A percentile compares a stretch with the other conserved stretches of the same genome.
phyloP scores from a whole-genome alignment of 306 rosid species.

The Vigna mungo region DNA sequence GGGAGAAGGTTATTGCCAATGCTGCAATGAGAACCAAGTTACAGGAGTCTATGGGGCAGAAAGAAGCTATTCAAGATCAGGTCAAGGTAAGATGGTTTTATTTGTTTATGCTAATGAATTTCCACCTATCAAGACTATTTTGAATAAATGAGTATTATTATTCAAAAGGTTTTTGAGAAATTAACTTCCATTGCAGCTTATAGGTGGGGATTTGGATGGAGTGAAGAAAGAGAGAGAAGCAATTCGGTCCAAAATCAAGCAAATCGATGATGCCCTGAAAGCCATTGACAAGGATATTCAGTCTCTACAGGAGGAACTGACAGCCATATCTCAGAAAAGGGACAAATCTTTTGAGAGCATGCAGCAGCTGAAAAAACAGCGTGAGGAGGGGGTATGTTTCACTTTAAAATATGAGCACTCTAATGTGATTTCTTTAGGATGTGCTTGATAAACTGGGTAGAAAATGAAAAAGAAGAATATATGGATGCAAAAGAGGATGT shows the following conservation, averaged over 20 bases:
- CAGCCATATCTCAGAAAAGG: slow-evolving; percentile 66
- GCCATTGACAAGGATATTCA: slow-evolving; percentile 66
- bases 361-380: slow-evolving; percentile 72
- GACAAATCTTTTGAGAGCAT: slow-evolving; percentile 70
- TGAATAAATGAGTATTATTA: slow-evolving; percentile 10
- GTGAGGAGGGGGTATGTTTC: slow-evolving; percentile 79
- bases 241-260: slow-evolving; percentile 80
- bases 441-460: slow-evolving; percentile 8
- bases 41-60: slow-evolving; percentile 82
- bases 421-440: not conserved
- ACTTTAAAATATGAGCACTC: slow-evolving; percentile 23
- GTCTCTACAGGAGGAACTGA: slow-evolving; percentile 73
- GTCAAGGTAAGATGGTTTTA: slow-evolving; percentile 71
- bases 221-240: slow-evolving; percentile 86
- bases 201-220: slow-evolving; percentile 91
- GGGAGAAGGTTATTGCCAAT: slow-evolving; percentile 85
- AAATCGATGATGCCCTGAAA: slow-evolving; percentile 72
- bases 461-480: slow-evolving; percentile 8
- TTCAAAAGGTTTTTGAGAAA: slow-evolving; percentile 30
- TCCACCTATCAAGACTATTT: slow-evolving; percentile 11
- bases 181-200: slow-evolving; percentile 59
- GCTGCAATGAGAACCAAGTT: slow-evolving; percentile 85
- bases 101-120: slow-evolving; percentile 31
- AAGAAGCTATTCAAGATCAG: slow-evolving; percentile 80
- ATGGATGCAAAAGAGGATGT: slow-evolving; percentile 10